Evolutionary conservation across 2,329 filamentous ascomycete species (phyloP).

Genomic region (Parascedosporium putredinis): DNA sequence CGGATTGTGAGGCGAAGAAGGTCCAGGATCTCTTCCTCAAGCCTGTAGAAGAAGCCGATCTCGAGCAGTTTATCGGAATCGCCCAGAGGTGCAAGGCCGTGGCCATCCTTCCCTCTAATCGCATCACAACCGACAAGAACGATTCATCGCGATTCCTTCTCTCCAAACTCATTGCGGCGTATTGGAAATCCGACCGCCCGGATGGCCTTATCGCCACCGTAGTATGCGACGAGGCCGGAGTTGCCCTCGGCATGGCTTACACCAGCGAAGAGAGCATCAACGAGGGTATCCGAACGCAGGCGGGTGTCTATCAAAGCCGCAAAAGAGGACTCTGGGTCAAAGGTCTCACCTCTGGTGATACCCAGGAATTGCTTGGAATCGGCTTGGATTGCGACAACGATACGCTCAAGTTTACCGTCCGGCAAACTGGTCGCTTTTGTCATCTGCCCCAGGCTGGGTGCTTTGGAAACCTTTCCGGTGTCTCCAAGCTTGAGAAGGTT

Average conservation of each 20-base stretch:
- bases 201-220: constrained; percentile 84
- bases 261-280: constrained; percentile 84
- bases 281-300: constrained; percentile 68
- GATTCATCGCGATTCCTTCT: constrained; percentile 46
- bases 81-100: constrained; percentile 47
- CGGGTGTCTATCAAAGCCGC: constrained; percentile 88
- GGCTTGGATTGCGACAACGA: constrained; percentile 90
- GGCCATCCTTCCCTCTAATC: constrained; percentile 62
- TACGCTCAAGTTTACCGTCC: constrained; percentile 80
- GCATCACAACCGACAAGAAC: constrained; percentile 58
- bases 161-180: constrained; percentile 60
- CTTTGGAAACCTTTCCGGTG: constrained; percentile 74
- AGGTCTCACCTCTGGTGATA: constrained; percentile 86
- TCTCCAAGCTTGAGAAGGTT: constrained; percentile 80
- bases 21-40: constrained; percentile 39
- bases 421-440: constrained; percentile 87
- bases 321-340: constrained; percentile 97
- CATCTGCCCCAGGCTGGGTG: constrained; percentile 87
- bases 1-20: constrained; percentile 34
- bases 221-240: constrained; percentile 78
- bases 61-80: constrained; percentile 35
- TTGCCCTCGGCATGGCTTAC: constrained; percentile 83
- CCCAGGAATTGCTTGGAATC: constrained; percentile 77
- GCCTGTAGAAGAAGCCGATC: constrained; percentile 32
- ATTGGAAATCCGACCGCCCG: constrained; percentile 69